Base-by-base conservation (phyloP, 2,329 filamentous ascomycete species). In the Exophiala dermatitidis region DNA sequence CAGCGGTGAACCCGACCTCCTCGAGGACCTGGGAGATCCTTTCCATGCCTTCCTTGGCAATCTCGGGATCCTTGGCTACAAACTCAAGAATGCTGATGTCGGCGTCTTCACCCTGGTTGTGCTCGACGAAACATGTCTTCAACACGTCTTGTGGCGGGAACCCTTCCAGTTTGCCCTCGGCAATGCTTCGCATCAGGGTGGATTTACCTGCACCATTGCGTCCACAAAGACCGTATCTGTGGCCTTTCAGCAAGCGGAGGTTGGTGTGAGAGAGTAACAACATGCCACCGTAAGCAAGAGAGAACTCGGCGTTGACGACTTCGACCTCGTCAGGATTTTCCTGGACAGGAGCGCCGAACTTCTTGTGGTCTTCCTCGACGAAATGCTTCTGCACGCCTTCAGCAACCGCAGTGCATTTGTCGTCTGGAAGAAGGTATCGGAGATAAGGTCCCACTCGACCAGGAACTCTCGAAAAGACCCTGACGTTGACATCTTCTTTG, bases 151-250 rank as follows among this genome's bases (percentile, higher is more conserved):
- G 90, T 10, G 89, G 78, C 36, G 93, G 93, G 75, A 98, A 98
- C 5, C 93, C 93, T 72, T 98, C 93, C 2, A 98, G 80, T 78
- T 98, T 98, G 67, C 90, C 91, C 55, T 86, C 86, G 47, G 93
- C 88, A 65, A 98, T 98, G 69, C 87, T 90, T 68, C 89, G 88
- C 93, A 98, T 97, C 54, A 98, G 80, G 1, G 93, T 98, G n/a
- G 93, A 97, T 76, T 98, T 98, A 67, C 93, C 93, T 53, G 90
- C 90, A 75, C 93, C 93, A 70, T 98, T 98, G 64, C 91, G 87
- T 65, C 93, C 93, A 66, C 91, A 96, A 12, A 98, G 86, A 69
- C 93, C 93, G 68, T 98, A 98, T 54, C 93, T 86, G 72, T 97
- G 93, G 53, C 93, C 93, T 77, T 97, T 96, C 65, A 97, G 80